Evolutionary conservation across 225 moss, liverwort and hornwort species (phyloP), one percentile per base, ranked within the genome.

Genomic region (Physcomitrellopsis africana): DNA sequence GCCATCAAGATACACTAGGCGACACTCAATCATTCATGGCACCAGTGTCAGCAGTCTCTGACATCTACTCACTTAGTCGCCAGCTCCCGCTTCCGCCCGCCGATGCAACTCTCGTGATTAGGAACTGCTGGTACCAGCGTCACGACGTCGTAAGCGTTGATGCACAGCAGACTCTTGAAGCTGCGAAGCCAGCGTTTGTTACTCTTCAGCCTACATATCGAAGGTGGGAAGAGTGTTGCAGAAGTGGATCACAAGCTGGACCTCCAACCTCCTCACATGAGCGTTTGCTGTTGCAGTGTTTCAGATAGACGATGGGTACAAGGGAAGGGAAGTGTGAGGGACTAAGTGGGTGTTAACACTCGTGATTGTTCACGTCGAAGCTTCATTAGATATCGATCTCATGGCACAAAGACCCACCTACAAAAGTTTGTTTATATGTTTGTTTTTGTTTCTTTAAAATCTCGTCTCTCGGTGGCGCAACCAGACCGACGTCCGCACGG

Each of bases 401-500:
- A 62, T 80, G 74, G 53, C 75, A 77, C 77, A 86, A 74, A 47
- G 63, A 67, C 68, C 42, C 51, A 13, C 67, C 77, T 71, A 80
- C 83, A 86, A 86, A 86, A 86, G 7, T 37, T 37, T 37, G 32
- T 37, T 37, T 37, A 2, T 37, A 1, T 37, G 32, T 37, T 5
- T 37, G 32, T 37, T 37, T 37, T 70, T 70, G 11, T 80, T 82
- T 74, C 77, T 26, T 72, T 68, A 68, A 51, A 70, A 80, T 86
- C 86, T 67, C 46, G 70, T 82, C 74, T 86, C 82, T 75, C 29
- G 80, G 74, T 77, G 80, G 32, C 2, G 32, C 1, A 86, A 86
- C 86, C 83, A 80, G 67, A 67, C 42, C 59, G 42, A 79, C 79
- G 76, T 72, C 72, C 42, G 72, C 60, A 68, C 63, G 60, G 32